These are phyloP conservation scores for Hygrophoropsis aurantiaca DNA, from an alignment of 768 basidiomycete genomes.

Conservation along the genomic window DNA sequence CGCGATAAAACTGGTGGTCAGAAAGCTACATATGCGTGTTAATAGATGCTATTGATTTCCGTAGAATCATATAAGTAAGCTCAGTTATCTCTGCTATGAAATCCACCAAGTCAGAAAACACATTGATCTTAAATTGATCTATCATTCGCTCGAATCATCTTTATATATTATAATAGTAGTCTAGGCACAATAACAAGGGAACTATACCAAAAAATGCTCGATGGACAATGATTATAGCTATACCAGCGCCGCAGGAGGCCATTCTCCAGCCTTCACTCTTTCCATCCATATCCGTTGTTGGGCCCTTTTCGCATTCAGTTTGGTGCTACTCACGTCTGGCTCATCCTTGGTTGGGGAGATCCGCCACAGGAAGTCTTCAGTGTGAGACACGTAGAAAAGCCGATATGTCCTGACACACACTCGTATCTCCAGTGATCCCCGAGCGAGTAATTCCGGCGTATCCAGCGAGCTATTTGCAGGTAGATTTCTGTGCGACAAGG, in stretches of 20 bases:
- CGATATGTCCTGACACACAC: constrained; percentile 83
- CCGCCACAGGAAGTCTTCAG: constrained; percentile 64
- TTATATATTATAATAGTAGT: too few species aligned
- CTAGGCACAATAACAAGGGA: too few species aligned
- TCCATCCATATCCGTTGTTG: constrained; percentile 24
- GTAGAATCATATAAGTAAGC: too few species aligned
- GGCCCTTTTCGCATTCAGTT: constrained; percentile 11
- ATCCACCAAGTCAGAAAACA: too few species aligned
- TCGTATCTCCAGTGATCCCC: constrained; percentile 74
- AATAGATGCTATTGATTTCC: too few species aligned
- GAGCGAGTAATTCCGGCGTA: constrained; percentile 46
- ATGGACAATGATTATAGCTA: too few species aligned
- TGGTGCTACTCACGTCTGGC: constrained; percentile 21
- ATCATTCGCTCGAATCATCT: too few species aligned
- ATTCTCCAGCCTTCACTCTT: constrained; percentile 5
- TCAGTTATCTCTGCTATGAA: too few species aligned
- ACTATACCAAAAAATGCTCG: too few species aligned
- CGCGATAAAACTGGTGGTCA: too few species aligned
- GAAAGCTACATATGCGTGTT: too few species aligned
- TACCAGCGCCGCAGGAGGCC: not conserved
- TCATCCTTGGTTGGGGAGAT: constrained; percentile 37
- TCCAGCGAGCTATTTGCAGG: constrained; percentile 15
- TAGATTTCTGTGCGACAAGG: constrained; percentile 24
- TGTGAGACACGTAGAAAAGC: constrained; percentile 72
- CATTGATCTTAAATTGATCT: too few species aligned